Evolutionary conservation across 345 rosid species (phyloP).

Genomic region (Citrus unshiu): DNA sequence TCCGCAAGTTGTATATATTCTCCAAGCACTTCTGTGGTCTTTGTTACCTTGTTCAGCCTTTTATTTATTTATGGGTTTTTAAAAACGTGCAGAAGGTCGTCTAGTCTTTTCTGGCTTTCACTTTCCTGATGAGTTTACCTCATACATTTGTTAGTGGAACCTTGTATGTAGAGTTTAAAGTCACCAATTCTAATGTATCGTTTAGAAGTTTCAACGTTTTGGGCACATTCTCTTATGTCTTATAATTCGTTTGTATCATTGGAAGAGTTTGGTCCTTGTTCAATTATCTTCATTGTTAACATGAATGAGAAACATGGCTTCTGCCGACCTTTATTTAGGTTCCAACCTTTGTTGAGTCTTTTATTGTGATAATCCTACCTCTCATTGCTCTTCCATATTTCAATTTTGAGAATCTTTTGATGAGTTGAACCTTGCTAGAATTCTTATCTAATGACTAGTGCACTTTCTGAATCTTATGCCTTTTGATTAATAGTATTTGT

Average conservation of each 20-base stretch:
- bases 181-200: neutral
- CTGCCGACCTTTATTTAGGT: neutral
- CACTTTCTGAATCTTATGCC: neutral
- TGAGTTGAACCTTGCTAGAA: neutral
- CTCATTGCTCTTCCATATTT: neutral
- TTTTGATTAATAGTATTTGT: neutral
- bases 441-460: neutral
- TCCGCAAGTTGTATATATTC: neutral
- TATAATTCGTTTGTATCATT: neutral
- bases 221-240: neutral
- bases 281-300: neutral
- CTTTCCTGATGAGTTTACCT: neutral
- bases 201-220: neutral
- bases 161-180: neutral
- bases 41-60: neutral
- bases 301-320: neutral
- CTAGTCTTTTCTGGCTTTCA: neutral
- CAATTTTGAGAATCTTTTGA: neutral
- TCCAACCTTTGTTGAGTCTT: neutral
- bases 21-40: neutral
- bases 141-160: neutral
- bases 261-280: neutral
- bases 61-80: neutral
- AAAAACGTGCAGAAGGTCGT: neutral
- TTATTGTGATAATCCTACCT: neutral